A percentile compares a stretch with the other conserved stretches of the same genome.
These are phyloP conservation scores for Exophiala dermatitidis DNA, from an alignment of 2,329 filamentous ascomycete genomes.

Conservation along the genomic window DNA sequence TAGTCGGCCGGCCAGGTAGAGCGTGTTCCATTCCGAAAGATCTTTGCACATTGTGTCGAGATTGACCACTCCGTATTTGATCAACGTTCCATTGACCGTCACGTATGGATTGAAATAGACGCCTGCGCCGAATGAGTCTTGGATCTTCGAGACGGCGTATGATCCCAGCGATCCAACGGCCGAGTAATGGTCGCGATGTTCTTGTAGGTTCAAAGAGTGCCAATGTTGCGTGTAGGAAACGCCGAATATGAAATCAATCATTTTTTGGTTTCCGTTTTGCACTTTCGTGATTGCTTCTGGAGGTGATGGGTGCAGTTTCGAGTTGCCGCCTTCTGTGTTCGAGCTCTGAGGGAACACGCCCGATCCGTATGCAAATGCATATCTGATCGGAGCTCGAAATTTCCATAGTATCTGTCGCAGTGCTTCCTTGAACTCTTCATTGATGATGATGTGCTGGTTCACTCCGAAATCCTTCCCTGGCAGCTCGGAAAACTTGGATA, in stretches of 20 bases:
- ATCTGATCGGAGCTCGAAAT: slow-evolving; percentile 86
- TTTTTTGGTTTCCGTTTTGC: slow-evolving; percentile 82
- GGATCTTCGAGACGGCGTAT: slow-evolving; percentile 72
- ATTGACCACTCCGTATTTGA: slow-evolving; percentile 97
- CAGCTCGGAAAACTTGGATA: slow-evolving; percentile 67
- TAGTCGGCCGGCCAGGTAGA: slow-evolving; percentile 91
- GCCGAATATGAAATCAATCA: slow-evolving; percentile 98
- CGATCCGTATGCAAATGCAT: slow-evolving; percentile 95
- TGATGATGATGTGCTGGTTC: slow-evolving; percentile 94
- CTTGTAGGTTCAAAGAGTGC: slow-evolving; percentile 84
- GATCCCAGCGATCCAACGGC: slow-evolving; percentile 75
- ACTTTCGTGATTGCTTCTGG: slow-evolving; percentile 73
- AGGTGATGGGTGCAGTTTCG: slow-evolving; percentile 68
- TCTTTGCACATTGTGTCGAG: slow-evolving; percentile 82
- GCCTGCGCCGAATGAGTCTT: slow-evolving; percentile 82
- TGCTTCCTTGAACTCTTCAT: slow-evolving; percentile 89
- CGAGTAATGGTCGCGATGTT: slow-evolving; percentile 91
- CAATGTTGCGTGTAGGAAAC: slow-evolving; percentile 93
- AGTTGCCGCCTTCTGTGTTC: slow-evolving; percentile 39
- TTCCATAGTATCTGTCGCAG: slow-evolving; percentile 81
- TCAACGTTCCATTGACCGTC: slow-evolving; percentile 86
- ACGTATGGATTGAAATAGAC: slow-evolving; percentile 98
- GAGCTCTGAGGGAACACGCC: slow-evolving; percentile 80
- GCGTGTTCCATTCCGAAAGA: slow-evolving; percentile 81
- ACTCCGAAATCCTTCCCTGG: slow-evolving; percentile 78